Evolutionary conservation across 345 rosid species (phyloP).

Genomic region (Aquilaria yunnanensis): DNA sequence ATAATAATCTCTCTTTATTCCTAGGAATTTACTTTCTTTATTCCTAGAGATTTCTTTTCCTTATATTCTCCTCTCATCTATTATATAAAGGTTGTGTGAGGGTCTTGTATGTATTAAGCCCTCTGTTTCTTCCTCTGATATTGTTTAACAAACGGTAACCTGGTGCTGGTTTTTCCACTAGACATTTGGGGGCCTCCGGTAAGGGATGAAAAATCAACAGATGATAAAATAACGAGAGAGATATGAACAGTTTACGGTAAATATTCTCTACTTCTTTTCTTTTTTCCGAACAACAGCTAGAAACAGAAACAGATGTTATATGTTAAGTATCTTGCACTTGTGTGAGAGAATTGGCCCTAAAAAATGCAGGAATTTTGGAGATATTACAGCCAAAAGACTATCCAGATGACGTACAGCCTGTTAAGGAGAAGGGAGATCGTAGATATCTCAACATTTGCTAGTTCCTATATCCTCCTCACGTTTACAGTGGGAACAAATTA

Average conservation of each 20-base stretch:
- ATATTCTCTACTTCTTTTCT: neutral
- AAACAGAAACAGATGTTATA: neutral
- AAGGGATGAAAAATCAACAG: too few species aligned
- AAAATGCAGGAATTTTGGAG: conserved; percentile 9
- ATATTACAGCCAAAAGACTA: conserved; percentile 6
- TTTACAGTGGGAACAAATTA: conserved; percentile 17
- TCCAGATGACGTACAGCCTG: conserved; percentile 4
- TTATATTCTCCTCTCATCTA: too few species aligned
- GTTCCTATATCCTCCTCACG: conserved; percentile 14
- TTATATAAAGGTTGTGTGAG: too few species aligned
- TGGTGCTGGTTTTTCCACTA: too few species aligned
- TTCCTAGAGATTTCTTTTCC: too few species aligned
- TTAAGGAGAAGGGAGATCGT: conserved; percentile 2
- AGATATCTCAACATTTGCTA: conserved; percentile 9
- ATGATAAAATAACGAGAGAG: neutral
- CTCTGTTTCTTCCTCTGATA: too few species aligned
- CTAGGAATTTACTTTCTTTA: too few species aligned
- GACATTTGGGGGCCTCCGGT: too few species aligned
- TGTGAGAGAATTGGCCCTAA: neutral
- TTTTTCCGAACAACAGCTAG: neutral
- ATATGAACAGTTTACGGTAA: neutral
- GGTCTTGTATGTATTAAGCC: too few species aligned
- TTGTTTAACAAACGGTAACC: too few species aligned
- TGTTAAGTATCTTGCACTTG: neutral
- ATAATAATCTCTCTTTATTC: too few species aligned